Conservation (phyloP, 139 green algal species). For the Chlorella sp. region DNA sequence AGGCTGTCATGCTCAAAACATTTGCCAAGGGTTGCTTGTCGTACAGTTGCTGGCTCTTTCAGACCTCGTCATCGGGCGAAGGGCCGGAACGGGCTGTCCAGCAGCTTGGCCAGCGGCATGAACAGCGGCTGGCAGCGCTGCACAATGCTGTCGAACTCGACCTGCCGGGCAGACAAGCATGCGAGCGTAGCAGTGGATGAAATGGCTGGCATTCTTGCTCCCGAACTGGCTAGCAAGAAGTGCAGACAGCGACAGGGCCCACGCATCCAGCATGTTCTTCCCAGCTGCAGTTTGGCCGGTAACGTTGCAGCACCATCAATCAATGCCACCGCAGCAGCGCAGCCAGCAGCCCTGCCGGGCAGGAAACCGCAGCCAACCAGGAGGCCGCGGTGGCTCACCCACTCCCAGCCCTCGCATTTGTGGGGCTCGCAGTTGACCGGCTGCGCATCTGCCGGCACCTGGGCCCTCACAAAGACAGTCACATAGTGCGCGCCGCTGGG, state of each 20-base stretch:
- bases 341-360: too few species aligned
- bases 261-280: too few species aligned
- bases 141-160: neutral
- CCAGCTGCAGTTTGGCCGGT: too few species aligned
- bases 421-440: conserved; percentile 30
- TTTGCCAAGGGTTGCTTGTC: too few species aligned
- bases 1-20: too few species aligned
- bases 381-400: conserved; percentile 10
- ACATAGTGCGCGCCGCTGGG: conserved; percentile 56
- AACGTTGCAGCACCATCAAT: too few species aligned
- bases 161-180: neutral
- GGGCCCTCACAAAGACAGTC: conserved; percentile 57
- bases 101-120: conserved; percentile 33
- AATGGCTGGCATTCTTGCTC: too few species aligned
- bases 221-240: too few species aligned
- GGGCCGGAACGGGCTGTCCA: conserved; percentile 20
- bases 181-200: neutral
- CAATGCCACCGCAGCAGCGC: too few species aligned
- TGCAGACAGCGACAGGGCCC: too few species aligned
- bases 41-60: too few species aligned
- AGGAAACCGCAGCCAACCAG: too few species aligned
- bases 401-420: conserved; percentile 43
- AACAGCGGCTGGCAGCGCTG: conserved; percentile 35
- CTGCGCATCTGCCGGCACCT: conserved; percentile 29
- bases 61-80: neutral